Evolutionary conservation across 257 asterid genomes (phyloP).

Genomic region (Solanum paucissectum): DNA sequence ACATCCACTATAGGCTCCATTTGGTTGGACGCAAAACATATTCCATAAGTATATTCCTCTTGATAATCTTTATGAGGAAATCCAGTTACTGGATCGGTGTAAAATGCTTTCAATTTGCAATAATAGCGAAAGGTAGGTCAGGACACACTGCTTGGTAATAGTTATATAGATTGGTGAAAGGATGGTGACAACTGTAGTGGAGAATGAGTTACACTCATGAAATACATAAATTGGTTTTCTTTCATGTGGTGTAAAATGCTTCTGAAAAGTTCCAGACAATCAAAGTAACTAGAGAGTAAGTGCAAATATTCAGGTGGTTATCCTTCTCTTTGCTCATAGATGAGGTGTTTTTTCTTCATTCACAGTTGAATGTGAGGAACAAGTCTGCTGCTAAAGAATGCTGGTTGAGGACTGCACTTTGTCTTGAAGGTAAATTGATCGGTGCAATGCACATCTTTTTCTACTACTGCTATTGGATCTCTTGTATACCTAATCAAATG

Average conservation of each 20-base stretch:
- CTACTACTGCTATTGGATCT: neutral
- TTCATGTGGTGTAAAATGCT: neutral
- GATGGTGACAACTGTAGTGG: neutral
- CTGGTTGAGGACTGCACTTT: conserved; percentile 69
- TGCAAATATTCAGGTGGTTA: neutral
- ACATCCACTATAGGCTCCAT: neutral
- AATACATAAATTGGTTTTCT: neutral
- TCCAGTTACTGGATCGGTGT: neutral
- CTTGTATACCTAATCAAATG: neutral
- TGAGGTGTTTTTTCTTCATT: conserved; percentile 6
- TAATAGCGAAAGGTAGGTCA: neutral
- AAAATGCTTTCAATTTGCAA: neutral
- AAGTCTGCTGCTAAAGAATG: conserved; percentile 96
- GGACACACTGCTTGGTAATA: neutral
- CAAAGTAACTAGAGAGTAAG: neutral
- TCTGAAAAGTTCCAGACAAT: neutral
- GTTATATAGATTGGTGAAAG: neutral
- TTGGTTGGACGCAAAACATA: neutral
- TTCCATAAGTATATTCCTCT: neutral
- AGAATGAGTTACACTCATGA: neutral
- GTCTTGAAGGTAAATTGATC: conserved; percentile 67
- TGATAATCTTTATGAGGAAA: neutral
- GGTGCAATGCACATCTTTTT: conserved; percentile 1
- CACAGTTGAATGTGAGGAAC: conserved; percentile 84
- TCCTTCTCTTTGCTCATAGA: neutral